Evolutionary conservation across 257 asterid species (phyloP), one percentile per base, ranked within the genome.

Genomic region (Paulownia fortunei): DNA sequence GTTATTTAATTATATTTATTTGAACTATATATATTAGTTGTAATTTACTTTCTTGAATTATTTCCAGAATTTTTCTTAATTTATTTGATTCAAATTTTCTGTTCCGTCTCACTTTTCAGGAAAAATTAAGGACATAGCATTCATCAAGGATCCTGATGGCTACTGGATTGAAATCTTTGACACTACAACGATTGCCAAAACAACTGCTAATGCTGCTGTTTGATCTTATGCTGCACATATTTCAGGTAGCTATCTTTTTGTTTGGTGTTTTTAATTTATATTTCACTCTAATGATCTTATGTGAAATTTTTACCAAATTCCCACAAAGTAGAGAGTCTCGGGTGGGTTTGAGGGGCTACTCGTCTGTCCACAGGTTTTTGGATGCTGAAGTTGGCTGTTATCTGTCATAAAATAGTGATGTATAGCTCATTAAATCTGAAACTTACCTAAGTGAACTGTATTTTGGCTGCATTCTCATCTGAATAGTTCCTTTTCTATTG

Each of bases 141-240:
- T 93, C 86, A 81, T 93, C 71, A 90, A 91, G 87, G 97, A 93
- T 84, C 98, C n/a, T n/a, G n/a, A n/a, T n/a, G n/a, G n/a, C n/a
- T n/a, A n/a, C n/a, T n/a, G n/a, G n/a, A n/a, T n/a, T 58, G 98
- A 93, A 87, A 87, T 89, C 78, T 91, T 91, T 12, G 97, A 93
- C 87, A 85, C 91, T 32, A 79, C 51, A 34, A 52, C 76, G 1
- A 84, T 93, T 47, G 90, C 84, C 70, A 82, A 75, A 21, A 42
- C 86, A 72, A 86, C 89, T 78, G 76, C 76, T 61, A 32, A 60
- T 55, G 92, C 90, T 64, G 87, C 91, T 73, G 82, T 79, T 52
- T 93, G 92, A 91, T 76, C 76, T 16, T 59, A 60, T 66, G 68
- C 64, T 46, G 61, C 73, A 12, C 23, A 2, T n/a, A 8, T 62